Evolutionary conservation across 2,329 filamentous ascomycete genomes (phyloP).

Genomic region (Phialophora macrospora): DNA sequence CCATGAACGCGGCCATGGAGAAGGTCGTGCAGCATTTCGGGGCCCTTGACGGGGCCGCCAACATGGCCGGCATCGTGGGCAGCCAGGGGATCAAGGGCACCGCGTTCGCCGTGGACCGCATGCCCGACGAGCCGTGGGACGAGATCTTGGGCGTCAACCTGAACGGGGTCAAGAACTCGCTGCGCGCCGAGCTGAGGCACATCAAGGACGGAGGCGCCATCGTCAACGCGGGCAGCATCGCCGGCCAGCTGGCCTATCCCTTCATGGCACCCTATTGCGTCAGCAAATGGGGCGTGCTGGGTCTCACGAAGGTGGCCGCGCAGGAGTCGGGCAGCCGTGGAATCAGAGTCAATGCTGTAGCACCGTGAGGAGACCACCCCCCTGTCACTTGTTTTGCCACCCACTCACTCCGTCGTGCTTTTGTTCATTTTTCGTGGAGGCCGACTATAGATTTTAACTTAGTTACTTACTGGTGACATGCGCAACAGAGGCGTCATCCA

Average conservation of each 20-base stretch:
- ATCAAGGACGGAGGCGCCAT: slow-evolving; percentile 19
- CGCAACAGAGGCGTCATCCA: slow-evolving; percentile 6
- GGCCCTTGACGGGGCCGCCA: slow-evolving; percentile 6
- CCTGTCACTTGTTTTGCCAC: too few relatives aligned
- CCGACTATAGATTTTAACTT: too few relatives aligned
- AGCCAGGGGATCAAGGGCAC: slow-evolving; percentile 7
- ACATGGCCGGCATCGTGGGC: slow-evolving; percentile 13
- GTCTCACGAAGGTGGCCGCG: slow-evolving; percentile 49
- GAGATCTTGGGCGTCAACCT: slow-evolving; percentile 18
- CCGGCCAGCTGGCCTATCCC: background rate
- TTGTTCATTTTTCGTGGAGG: too few relatives aligned
- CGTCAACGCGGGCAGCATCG: slow-evolving; percentile 27
- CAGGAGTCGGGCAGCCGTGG: slow-evolving; percentile 42
- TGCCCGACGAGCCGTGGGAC: slow-evolving; percentile 14
- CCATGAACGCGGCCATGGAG: slow-evolving; percentile 3
- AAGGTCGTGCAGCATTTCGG: background rate
- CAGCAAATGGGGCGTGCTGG: slow-evolving; percentile 51
- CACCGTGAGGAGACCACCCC: slow-evolving; percentile 8
- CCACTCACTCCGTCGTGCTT: too few relatives aligned
- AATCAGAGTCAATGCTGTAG: slow-evolving; percentile 44
- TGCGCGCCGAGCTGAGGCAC: slow-evolving; percentile 18
- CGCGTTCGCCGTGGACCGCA: slow-evolving; percentile 1
- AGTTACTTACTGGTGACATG: background rate
- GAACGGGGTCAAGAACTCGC: slow-evolving; percentile 23
- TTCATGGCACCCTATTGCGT: slow-evolving; percentile 48